Evolutionary conservation across 1,284 basidiomycete genomes (phyloP).

Genomic region (Lentinus polychrous): DNA sequence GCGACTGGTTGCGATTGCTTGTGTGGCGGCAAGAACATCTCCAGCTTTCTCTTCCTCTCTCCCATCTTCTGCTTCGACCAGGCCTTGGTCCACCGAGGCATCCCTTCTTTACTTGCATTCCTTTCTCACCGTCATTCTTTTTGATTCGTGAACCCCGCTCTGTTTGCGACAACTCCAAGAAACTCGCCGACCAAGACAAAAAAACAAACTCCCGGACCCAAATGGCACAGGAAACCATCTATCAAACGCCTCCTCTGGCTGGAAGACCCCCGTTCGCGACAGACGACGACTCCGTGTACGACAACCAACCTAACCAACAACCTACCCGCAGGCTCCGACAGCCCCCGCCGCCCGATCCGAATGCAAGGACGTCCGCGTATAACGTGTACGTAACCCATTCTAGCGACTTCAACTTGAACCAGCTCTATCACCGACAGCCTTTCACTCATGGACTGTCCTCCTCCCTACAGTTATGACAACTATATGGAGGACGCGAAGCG

Average conservation of each 20-base stretch:
- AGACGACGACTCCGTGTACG: constrained; percentile 55
- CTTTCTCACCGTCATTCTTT: constrained; percentile 12
- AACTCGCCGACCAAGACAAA: background rate
- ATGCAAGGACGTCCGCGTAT: constrained; percentile 50
- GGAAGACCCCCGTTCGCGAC: constrained; percentile 64
- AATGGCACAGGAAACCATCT: constrained; percentile 26
- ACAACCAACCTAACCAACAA: constrained; percentile 32
- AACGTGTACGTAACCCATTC: constrained; percentile 48
- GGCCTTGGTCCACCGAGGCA: constrained; percentile 23
- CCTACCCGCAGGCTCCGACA: constrained; percentile 26
- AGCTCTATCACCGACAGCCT: background rate
- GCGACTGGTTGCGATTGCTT: background rate
- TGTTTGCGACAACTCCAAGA: background rate
- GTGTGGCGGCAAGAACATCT: background rate
- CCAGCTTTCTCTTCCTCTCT: constrained; percentile 1
- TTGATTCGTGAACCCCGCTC: background rate
- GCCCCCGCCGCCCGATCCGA: constrained; percentile 32
- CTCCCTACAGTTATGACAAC: constrained; percentile 49
- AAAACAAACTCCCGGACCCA: background rate
- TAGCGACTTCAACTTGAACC: constrained; percentile 3
- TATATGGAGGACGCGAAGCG: constrained; percentile 42
- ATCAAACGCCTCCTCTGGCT: constrained; percentile 40
- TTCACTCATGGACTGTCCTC: constrained; percentile 6
- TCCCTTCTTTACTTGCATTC: constrained; percentile 24
- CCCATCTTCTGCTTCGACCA: background rate